Base-by-base conservation (phyloP, 768 basidiomycete species). In the Mycena vulgaris region DNA sequence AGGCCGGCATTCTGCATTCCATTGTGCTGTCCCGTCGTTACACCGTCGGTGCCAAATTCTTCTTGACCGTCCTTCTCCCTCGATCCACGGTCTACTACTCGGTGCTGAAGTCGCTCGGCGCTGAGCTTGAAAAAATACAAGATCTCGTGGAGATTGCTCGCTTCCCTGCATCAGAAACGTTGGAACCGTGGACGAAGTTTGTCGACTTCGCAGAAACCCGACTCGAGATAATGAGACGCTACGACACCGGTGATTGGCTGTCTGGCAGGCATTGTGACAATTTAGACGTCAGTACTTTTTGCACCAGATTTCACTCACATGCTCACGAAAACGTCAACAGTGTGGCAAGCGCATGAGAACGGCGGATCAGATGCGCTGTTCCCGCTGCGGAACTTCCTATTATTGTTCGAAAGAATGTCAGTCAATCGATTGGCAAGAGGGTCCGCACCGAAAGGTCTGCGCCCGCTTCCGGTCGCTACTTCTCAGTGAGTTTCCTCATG, bases 341-440 rank as follows among this genome's bases (percentile, higher is more conserved):
- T 61, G 60, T 45, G 45, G n/a, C 7, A 49, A 61, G 47, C 30
- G 21, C 17, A 49, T 61, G 47, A 49, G 13, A 5, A 23, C n/a
- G 19, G n/a, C 31, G 10, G 47, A 61, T 7, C 45, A n/a, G 47
- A 30, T 9, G n/a, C 60, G 33, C 7, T 61, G 47, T 33, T 35
- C 60, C 0, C 13, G 60, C n/a, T 61, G 60, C 17, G 60, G 30
- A 17, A 61, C 60, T 2, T 61, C 47, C 5, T 35, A 33, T 21
- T 61, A 61, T 25, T 49, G 60, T 49, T 61, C 47, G 17, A 25
- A 14, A 13, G 60, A 61, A 61, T 61, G 60, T 23, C 47, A 61
- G 31, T 19, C 16, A 7, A 14, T 33, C n/a, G 47, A 61, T 27
- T 61, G 60, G 60, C 13, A 48, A 25, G 33, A 13, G 9, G 57